A percentile compares a stretch with the other conserved stretches of the same genome.
Evolutionary conservation across 1,284 basidiomycete genomes (phyloP).

Genomic region (Malassezia obtusa): DNA sequence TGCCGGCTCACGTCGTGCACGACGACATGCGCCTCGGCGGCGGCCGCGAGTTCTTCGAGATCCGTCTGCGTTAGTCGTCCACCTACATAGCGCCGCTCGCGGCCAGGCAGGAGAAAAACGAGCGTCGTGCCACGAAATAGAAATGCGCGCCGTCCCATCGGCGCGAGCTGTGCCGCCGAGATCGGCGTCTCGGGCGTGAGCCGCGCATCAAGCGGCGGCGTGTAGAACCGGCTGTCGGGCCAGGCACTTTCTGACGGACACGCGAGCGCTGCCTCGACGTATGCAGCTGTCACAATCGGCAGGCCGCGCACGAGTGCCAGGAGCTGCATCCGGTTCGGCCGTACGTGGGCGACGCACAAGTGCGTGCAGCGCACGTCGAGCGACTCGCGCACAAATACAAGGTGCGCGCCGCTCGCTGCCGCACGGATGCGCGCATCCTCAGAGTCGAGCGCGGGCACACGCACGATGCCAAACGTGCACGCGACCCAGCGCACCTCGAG

Average conservation of each 20-base stretch:
- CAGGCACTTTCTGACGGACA: background rate
- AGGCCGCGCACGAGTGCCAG: constrained; percentile 11
- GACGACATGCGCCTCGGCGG: constrained; percentile 9
- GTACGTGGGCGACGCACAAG: constrained; percentile 6
- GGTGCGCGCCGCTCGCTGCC: constrained; percentile 4
- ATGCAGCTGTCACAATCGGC: constrained; percentile 4
- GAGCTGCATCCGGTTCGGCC: constrained; percentile 12
- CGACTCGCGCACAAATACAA: background rate
- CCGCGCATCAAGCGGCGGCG: constrained; percentile 3
- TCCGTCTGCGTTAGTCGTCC: background rate
- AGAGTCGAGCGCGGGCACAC: constrained; percentile 5
- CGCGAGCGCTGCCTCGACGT: background rate
- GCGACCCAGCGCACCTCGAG: constrained; percentile 11
- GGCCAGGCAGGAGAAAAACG: background rate
- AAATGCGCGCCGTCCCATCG: background rate
- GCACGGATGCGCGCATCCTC: background rate
- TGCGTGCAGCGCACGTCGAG: constrained; percentile 1
- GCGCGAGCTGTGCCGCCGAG: background rate
- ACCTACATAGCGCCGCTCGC: constrained; percentile 4
- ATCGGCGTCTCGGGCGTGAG: constrained; percentile 1
- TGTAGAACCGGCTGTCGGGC: background rate
- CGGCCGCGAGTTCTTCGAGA: constrained; percentile 4
- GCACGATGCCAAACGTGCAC: background rate
- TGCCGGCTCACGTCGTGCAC: background rate
- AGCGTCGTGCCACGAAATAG: background rate